phyloP scores from a whole-genome alignment of 805 yeast genomes.

The Nakazawaea anatomiae region DNA sequence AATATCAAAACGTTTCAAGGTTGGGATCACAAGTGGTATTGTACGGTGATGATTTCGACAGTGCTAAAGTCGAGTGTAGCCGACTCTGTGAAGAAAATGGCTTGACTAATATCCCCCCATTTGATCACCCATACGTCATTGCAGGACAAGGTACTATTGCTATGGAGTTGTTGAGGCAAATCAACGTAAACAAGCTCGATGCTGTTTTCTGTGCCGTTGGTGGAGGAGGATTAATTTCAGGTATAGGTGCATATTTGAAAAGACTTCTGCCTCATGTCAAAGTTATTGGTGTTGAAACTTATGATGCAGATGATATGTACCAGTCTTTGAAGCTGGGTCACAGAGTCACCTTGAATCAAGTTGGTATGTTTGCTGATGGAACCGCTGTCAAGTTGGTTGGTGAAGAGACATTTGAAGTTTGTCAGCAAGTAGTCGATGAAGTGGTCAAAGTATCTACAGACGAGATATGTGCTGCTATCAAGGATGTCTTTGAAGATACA shows the following conservation, averaged over 20 bases:
- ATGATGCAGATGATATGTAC: slow-evolving; percentile 89
- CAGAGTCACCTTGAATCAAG: slow-evolving; percentile 55
- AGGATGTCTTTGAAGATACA: slow-evolving; percentile 94
- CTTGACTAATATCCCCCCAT: slow-evolving; percentile 92
- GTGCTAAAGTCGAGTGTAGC: slow-evolving; percentile 88
- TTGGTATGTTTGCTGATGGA: slow-evolving; percentile 98
- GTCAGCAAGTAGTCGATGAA: slow-evolving; percentile 77
- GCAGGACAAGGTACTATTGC: slow-evolving; percentile 99
- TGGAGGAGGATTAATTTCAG: slow-evolving; percentile 95
- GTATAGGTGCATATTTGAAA: slow-evolving; percentile 84
- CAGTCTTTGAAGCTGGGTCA: slow-evolving; percentile 56
- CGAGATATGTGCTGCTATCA: slow-evolving; percentile 93
- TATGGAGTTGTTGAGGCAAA: slow-evolving; percentile 85
- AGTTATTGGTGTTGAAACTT: slow-evolving; percentile 92
- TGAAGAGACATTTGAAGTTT: slow-evolving; percentile 82
- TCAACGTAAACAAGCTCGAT: slow-evolving; percentile 64
- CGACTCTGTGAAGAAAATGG: slow-evolving; percentile 65
- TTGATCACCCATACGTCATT: slow-evolving; percentile 94
- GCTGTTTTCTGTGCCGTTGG: slow-evolving; percentile 94
- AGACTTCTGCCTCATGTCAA: slow-evolving; percentile 97
- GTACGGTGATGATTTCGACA: slow-evolving; percentile 90
- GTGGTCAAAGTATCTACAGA: slow-evolving; percentile 82
- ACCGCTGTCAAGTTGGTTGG: slow-evolving; percentile 92
- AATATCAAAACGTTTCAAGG: slow-evolving; percentile 84
- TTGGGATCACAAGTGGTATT: slow-evolving; percentile 92